phyloP scores from a whole-genome alignment of 1,284 basidiomycete genomes.

The Melampsora allii-populina region DNA sequence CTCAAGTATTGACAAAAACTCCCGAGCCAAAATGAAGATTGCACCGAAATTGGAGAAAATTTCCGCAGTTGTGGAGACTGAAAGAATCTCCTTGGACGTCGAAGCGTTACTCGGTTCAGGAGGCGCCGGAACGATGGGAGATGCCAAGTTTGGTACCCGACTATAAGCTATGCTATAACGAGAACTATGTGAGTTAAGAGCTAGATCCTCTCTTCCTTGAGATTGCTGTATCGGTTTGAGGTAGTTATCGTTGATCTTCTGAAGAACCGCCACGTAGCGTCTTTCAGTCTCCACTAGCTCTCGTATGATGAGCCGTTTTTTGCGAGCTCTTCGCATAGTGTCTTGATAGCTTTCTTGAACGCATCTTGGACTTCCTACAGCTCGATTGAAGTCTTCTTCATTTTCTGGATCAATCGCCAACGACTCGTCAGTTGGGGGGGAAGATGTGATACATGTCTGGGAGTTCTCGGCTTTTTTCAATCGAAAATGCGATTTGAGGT shows the following conservation, averaged over 20 bases:
- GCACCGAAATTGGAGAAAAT: conserved; percentile 39
- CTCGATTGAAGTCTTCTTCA: no score
- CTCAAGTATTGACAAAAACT: conserved; percentile 21
- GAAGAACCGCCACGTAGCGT: conserved; percentile 71
- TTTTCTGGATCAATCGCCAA: no score
- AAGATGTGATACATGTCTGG: no score
- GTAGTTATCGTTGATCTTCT: conserved; percentile 62
- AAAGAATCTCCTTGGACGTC: conserved; percentile 6
- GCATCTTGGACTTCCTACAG: no score
- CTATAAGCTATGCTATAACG: neutral
- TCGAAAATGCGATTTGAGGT: no score
- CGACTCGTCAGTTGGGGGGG: no score
- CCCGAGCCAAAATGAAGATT: conserved; percentile 19
- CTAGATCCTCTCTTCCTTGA: conserved; percentile 10
- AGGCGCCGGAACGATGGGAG: neutral
- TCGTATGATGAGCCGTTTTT: conserved; percentile 62
- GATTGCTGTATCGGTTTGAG: conserved; percentile 29
- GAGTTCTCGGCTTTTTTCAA: no score
- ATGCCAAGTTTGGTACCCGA: conserved; percentile 5
- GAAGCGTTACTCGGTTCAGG: neutral
- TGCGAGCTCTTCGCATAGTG: conserved; percentile 50
- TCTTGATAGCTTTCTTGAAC: neutral
- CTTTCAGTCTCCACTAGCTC: conserved; percentile 77
- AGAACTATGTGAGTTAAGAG: no score
- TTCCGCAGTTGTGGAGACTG: conserved; percentile 2